These are phyloP conservation scores for Telopea speciosissima DNA, from an alignment of 177 flowering plant species.

Conservation along the genomic window DNA sequence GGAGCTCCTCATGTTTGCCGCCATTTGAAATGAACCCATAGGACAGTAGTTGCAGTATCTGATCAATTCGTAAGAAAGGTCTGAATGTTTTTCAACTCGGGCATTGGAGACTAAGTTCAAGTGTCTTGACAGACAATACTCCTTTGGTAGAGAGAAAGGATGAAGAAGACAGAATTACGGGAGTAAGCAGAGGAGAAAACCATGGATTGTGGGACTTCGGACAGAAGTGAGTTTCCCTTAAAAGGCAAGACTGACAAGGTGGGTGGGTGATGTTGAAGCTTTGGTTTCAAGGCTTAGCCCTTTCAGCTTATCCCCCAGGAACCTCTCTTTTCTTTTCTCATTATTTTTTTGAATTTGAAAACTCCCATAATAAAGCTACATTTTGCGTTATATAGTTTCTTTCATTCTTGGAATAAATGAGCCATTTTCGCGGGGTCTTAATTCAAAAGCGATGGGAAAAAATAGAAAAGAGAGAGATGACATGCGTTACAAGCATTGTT, in stretches of 20 bases:
- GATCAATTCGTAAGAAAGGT: not conserved
- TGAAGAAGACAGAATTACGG: not conserved
- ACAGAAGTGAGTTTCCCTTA: constrained; percentile 44
- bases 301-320: constrained; percentile 4
- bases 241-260: constrained; percentile 51
- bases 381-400: not conserved
- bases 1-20: constrained; percentile 39
- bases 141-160: constrained; percentile 10
- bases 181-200: not conserved
- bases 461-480: too few species aligned
- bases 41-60: not conserved
- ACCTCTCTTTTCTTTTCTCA: not conserved
- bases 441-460: not conserved
- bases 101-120: constrained; percentile 2
- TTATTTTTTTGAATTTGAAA: constrained; percentile 14
- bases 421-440: not conserved
- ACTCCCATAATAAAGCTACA: not conserved
- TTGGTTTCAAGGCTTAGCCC: constrained; percentile 48
- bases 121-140: not conserved
- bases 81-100: not conserved
- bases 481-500: too few species aligned
- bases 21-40: constrained; percentile 54
- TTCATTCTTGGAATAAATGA: not conserved
- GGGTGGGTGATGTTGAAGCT: constrained; percentile 51
- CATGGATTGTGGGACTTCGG: constrained; percentile 23